A percentile compares a stretch with the other conserved stretches of the same genome.
Conservation (phyloP, 306 rosid genomes). For the Benincasa hispida region DNA sequence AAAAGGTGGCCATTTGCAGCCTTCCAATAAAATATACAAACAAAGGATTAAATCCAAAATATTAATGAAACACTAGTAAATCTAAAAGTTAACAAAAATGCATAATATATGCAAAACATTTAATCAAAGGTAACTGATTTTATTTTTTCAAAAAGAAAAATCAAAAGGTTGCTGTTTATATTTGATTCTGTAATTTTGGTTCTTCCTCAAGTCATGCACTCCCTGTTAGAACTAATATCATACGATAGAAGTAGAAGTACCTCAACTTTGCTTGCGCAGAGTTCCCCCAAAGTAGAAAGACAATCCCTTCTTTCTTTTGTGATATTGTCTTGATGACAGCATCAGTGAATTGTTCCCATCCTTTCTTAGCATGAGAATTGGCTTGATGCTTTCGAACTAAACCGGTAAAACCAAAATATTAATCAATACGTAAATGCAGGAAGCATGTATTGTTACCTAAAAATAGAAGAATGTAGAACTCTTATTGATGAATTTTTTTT, state of each 20-base stretch:
- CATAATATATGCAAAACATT: no score
- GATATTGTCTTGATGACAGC: constrained; percentile 75
- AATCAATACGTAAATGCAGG: not conserved
- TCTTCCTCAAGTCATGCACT: not conserved
- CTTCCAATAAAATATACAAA: no score
- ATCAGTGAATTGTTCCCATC: constrained; percentile 95
- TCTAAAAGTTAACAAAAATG: no score
- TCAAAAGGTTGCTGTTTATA: not conserved
- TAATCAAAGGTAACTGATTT: not conserved
- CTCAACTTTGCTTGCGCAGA: constrained; percentile 77
- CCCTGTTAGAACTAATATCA: not conserved
- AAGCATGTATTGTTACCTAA: not conserved
- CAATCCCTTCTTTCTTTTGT: constrained; percentile 67
- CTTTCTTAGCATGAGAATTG: constrained; percentile 87
- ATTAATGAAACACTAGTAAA: no score
- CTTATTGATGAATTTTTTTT: not conserved
- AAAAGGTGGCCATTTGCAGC: no score
- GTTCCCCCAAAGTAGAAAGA: constrained; percentile 89
- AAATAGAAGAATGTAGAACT: not conserved
- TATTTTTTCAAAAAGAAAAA: not conserved
- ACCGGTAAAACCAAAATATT: not conserved
- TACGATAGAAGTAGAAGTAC: constrained; percentile 21
- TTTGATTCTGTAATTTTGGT: not conserved
- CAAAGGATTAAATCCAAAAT: no score
- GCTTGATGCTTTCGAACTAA: constrained; percentile 83